Conservation (phyloP, 2,329 filamentous ascomycete species). For the Beauveria brongniartii region DNA sequence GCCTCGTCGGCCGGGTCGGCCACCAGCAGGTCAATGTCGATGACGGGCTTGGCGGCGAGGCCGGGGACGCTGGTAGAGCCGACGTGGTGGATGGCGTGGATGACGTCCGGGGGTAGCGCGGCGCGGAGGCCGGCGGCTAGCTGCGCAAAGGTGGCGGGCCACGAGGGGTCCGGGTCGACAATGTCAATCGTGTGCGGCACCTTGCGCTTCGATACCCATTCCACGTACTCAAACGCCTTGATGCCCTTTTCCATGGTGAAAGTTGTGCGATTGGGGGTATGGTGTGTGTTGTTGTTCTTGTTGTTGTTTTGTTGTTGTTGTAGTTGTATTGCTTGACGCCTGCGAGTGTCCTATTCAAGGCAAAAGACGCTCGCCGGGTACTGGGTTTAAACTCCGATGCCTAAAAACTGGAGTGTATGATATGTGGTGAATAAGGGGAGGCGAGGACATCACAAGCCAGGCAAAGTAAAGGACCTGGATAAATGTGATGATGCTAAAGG, state of each 20-base stretch:
- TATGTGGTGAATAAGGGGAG: no score
- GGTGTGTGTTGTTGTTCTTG: background rate
- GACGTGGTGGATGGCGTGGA: conserved; percentile 30
- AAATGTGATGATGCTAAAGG: no score
- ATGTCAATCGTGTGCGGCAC: conserved; percentile 17
- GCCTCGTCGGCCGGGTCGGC: conserved; percentile 26
- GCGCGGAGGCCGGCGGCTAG: conserved; percentile 20
- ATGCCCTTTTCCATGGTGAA: conserved; percentile 2
- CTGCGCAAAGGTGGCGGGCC: conserved; percentile 20
- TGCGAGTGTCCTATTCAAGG: no score
- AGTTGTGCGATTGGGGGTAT: background rate
- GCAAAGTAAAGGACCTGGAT: no score
- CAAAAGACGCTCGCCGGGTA: no score
- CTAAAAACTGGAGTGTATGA: no score
- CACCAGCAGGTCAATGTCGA: conserved; percentile 41
- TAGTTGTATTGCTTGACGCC: no score
- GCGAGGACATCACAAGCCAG: no score
- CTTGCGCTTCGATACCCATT: conserved; percentile 12
- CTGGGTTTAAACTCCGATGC: no score
- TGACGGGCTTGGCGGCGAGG: conserved; percentile 37
- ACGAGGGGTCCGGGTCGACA: conserved; percentile 21
- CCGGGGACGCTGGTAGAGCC: conserved; percentile 37
- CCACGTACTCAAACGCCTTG: conserved; percentile 7
- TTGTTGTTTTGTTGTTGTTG: background rate
- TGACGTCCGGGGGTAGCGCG: conserved; percentile 20